phyloP scores from a whole-genome alignment of 208 protist genomes.

The Acanthamoeba castellanii region DNA sequence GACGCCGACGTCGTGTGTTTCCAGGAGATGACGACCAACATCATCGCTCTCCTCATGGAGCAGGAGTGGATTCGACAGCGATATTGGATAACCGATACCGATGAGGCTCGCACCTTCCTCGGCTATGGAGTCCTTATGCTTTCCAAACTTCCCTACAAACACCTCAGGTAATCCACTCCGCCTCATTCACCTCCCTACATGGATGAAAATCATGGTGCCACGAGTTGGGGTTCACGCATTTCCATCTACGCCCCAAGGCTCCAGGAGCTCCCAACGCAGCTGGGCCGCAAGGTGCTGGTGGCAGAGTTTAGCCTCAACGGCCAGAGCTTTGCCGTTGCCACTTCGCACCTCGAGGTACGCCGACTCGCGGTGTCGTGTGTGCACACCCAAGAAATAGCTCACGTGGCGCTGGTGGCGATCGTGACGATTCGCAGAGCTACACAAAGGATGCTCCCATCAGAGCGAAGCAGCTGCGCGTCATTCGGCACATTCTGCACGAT shows the following conservation, averaged over 20 bases:
- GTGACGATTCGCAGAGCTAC: neutral
- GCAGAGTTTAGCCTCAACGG: slow-evolving; percentile 51
- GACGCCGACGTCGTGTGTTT: slow-evolving; percentile 63
- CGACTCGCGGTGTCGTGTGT: neutral
- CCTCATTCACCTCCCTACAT: too few relatives aligned
- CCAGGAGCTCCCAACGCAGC: slow-evolving; percentile 28
- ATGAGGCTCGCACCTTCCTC: slow-evolving; percentile 37
- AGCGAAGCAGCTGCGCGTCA: slow-evolving; percentile 37
- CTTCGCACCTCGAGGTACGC: slow-evolving; percentile 41
- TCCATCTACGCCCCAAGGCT: neutral
- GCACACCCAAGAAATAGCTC: too few relatives aligned
- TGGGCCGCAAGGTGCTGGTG: slow-evolving; percentile 40
- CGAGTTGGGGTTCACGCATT: neutral
- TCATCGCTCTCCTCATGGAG: slow-evolving; percentile 61
- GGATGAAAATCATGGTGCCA: neutral
- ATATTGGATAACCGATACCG: slow-evolving; percentile 56
- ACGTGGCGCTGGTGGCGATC: too few relatives aligned
- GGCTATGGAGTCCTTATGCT: slow-evolving; percentile 63
- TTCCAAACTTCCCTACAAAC: slow-evolving; percentile 28
- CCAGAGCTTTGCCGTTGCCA: slow-evolving; percentile 37
- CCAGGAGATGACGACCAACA: slow-evolving; percentile 62
- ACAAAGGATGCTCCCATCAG: slow-evolving; percentile 47
- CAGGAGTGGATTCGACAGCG: slow-evolving; percentile 39
- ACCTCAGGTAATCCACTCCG: neutral
- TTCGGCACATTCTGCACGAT: slow-evolving; percentile 26